Conservation (phyloP, 345 rosid genomes). For the Sisymbrium altissimum region DNA sequence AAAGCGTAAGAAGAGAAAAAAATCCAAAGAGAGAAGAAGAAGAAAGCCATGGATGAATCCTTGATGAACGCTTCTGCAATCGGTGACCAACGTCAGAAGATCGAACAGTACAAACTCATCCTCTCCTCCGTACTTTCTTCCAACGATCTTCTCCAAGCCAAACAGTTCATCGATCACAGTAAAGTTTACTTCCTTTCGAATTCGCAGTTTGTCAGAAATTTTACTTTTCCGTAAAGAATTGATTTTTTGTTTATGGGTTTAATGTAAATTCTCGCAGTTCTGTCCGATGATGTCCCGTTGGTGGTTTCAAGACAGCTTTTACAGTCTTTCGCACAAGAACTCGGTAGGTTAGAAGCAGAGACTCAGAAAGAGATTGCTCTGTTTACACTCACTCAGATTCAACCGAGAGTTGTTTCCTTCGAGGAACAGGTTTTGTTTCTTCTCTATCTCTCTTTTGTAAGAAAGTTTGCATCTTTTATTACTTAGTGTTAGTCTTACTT, state of each 20-base stretch:
- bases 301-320: constrained; percentile 95
- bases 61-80: constrained; percentile 71
- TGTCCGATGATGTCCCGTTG: constrained; percentile 86
- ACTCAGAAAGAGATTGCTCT: constrained; percentile 88
- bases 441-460: not conserved
- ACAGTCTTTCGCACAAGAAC: constrained; percentile 82
- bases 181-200: not conserved
- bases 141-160: constrained; percentile 71
- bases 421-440: constrained; percentile 78
- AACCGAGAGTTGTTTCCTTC: constrained; percentile 94
- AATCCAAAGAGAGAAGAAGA: not conserved
- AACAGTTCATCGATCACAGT: constrained; percentile 91
- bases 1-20: not conserved
- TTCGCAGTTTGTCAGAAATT: not conserved
- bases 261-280: constrained; percentile 41
- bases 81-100: constrained; percentile 93
- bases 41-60: constrained; percentile 63
- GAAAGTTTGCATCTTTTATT: not conserved
- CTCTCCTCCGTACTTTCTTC: constrained; percentile 80
- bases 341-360: constrained; percentile 75
- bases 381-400: constrained; percentile 89
- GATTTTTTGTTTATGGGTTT: not conserved
- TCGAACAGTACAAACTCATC: constrained; percentile 95
- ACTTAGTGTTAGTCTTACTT: not conserved
- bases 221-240: not conserved